Percentiles rank a stretch among this genome's conserved stretches.
Conservation (phyloP, 805 yeast genomes). For the Saturnispora sanitii region DNA sequence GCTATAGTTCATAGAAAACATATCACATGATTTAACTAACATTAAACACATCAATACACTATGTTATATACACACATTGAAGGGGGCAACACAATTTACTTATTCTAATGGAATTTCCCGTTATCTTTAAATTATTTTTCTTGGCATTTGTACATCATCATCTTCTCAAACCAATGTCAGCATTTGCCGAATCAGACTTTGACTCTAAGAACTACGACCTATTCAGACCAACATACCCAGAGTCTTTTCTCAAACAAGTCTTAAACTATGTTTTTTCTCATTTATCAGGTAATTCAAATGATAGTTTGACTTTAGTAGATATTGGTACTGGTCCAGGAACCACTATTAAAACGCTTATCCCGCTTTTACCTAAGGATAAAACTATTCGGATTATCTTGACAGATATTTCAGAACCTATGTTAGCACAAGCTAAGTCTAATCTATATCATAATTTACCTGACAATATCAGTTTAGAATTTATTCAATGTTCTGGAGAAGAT, state of each 20-base stretch:
- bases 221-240: slow-evolving; percentile 63
- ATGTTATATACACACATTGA: too few relatives aligned
- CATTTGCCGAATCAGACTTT: slow-evolving; percentile 46
- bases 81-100: too few relatives aligned
- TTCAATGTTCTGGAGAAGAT: slow-evolving; percentile 18
- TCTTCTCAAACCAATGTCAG: slow-evolving; percentile 51
- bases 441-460: slow-evolving; percentile 2
- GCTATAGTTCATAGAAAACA: too few relatives aligned
- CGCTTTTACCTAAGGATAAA: slow-evolving; percentile 20
- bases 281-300: neutral
- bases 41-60: too few relatives aligned
- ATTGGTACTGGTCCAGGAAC: slow-evolving; percentile 50
- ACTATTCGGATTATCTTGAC: slow-evolving; percentile 30
- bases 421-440: slow-evolving; percentile 30
- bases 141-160: too few relatives aligned
- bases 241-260: slow-evolving; percentile 32
- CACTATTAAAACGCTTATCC: slow-evolving; percentile 36
- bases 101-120: too few relatives aligned
- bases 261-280: slow-evolving; percentile 17
- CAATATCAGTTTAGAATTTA: neutral
- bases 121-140: too few relatives aligned
- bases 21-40: too few relatives aligned
- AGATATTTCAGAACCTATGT: slow-evolving; percentile 40
- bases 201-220: slow-evolving; percentile 42
- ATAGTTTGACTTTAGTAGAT: slow-evolving; percentile 31